Percentiles rank a stretch among this genome's conserved stretches.
Evolutionary conservation across 768 basidiomycete species (phyloP).

Genomic region (Russula sp.): DNA sequence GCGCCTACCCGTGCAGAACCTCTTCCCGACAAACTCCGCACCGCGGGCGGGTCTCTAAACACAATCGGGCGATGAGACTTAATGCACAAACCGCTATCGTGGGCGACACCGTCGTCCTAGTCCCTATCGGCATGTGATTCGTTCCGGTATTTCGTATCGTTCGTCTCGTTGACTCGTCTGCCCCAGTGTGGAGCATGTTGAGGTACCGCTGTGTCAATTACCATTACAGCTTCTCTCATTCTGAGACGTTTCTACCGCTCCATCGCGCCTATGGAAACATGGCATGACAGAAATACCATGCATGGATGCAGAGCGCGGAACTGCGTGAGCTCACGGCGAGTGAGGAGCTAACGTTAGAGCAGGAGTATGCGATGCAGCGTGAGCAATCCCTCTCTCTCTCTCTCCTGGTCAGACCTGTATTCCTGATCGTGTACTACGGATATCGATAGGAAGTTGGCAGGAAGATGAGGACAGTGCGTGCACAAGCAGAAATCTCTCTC

Average conservation of each 20-base stretch:
- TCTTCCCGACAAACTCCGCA: no score
- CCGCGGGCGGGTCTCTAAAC: no score
- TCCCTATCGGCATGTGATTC: conserved; percentile 58
- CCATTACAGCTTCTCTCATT: conserved; percentile 7
- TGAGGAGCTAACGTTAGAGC: conserved; percentile 72
- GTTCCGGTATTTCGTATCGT: background rate
- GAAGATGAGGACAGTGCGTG: conserved; percentile 74
- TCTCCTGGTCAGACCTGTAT: background rate
- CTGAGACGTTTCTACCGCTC: background rate
- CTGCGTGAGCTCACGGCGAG: conserved; percentile 78
- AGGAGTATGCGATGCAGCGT: conserved; percentile 93
- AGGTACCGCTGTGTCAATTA: conserved; percentile 33
- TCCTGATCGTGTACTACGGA: background rate
- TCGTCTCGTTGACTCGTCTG: background rate
- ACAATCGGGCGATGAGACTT: conserved; percentile 49
- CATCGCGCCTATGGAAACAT: background rate
- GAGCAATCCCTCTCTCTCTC: conserved; percentile 28
- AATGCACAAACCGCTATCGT: conserved; percentile 66
- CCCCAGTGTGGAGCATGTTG: conserved; percentile 43
- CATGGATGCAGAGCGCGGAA: conserved; percentile 81
- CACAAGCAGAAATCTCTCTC: background rate
- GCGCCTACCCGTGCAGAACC: no score
- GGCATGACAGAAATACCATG: conserved; percentile 66
- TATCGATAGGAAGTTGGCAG: conserved; percentile 71
- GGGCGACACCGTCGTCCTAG: conserved; percentile 66